phyloP scores from a whole-genome alignment of 2,329 filamentous ascomycete species.

The Colletotrichum lupini region DNA sequence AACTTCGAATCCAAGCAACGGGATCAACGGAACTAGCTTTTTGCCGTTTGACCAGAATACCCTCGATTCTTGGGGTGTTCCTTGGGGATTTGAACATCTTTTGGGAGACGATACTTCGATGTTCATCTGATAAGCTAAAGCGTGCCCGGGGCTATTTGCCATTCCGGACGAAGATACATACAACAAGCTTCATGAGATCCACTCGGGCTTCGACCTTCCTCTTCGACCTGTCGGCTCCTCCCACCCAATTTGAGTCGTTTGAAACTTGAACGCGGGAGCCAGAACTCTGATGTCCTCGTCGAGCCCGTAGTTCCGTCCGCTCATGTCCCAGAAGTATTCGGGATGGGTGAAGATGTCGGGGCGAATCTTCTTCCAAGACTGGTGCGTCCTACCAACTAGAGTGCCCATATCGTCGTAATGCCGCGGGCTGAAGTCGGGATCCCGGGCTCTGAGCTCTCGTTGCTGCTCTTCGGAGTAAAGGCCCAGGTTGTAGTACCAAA shows the following conservation, averaged over 20 bases:
- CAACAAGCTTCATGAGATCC: background rate
- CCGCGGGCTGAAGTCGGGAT: conserved; percentile 34
- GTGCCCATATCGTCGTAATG: conserved; percentile 40
- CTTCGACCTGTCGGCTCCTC: conserved; percentile 19
- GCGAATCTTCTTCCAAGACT: conserved; percentile 17
- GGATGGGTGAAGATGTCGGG: conserved; percentile 28
- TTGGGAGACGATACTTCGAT: background rate
- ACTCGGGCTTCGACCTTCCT: conserved; percentile 30
- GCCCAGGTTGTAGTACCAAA: conserved; percentile 40
- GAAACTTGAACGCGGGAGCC: conserved; percentile 26
- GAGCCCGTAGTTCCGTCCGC: conserved; percentile 28
- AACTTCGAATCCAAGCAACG: background rate
- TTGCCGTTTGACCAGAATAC: background rate
- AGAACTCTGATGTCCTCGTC: conserved; percentile 25
- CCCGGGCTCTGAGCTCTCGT: conserved; percentile 30
- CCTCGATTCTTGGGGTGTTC: background rate
- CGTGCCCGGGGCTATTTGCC: background rate
- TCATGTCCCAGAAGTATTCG: conserved; percentile 32
- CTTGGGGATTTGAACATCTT: background rate
- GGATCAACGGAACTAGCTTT: background rate
- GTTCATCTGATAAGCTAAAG: background rate
- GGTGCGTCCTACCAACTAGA: conserved; percentile 22
- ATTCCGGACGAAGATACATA: too few relatives aligned
- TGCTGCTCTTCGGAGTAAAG: conserved; percentile 35
- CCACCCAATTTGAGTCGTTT: conserved; percentile 20